phyloP scores from a whole-genome alignment of 2,329 filamentous ascomycete species.

The Penicillium rolfsii region DNA sequence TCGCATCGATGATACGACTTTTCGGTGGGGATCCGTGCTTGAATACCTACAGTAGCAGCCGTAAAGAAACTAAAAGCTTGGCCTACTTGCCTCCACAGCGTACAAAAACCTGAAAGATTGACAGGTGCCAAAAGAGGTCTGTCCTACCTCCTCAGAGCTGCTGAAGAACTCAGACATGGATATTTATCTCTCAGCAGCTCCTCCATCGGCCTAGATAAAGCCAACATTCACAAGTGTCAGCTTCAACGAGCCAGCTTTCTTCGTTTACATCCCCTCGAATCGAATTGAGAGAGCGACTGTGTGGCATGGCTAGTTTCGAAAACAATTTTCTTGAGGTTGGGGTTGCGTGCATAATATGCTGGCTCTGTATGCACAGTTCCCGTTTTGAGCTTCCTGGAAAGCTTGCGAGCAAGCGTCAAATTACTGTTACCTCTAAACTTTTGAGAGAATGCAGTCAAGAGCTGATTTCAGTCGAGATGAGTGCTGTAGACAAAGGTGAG shows the following conservation, averaged over 20 bases:
- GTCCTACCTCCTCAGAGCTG: background rate
- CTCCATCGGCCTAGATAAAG: conserved; percentile 25
- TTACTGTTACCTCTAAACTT: background rate
- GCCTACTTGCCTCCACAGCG: background rate
- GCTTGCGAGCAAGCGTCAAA: background rate
- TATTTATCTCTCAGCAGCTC: background rate
- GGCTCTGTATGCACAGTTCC: background rate
- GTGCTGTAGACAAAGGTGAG: background rate
- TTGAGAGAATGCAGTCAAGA: background rate
- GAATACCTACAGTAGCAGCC: background rate
- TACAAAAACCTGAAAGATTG: background rate
- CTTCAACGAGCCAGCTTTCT: background rate
- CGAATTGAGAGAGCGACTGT: background rate
- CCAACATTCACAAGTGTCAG: too few species aligned
- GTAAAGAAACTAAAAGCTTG: background rate
- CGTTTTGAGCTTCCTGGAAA: background rate
- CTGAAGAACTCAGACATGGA: background rate
- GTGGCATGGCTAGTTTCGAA: background rate
- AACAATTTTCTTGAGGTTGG: background rate
- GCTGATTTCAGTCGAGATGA: background rate
- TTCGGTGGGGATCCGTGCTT: background rate
- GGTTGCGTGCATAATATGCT: background rate
- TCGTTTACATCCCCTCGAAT: background rate
- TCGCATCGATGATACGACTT: background rate
- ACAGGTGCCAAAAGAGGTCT: background rate